phyloP scores from a whole-genome alignment of 75 land plant species.

The Pseudotsuga menziesii region DNA sequence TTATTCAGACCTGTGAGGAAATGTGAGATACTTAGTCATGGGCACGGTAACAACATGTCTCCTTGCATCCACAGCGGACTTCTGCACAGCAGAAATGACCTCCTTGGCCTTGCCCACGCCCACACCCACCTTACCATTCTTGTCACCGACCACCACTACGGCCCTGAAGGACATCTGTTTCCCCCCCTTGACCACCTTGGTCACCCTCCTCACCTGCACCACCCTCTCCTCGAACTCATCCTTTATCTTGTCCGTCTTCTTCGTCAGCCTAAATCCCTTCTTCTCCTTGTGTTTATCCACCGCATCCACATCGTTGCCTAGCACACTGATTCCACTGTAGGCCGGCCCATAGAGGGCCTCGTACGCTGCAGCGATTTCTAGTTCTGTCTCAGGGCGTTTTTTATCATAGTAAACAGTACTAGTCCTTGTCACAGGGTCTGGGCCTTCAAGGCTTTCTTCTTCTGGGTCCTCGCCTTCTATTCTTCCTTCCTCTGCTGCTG shows the following conservation, averaged over 20 bases:
- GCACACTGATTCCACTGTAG: slow-evolving; percentile 47
- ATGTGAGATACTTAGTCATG: slow-evolving; percentile 79
- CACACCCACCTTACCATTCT: slow-evolving; percentile 89
- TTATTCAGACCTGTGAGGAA: slow-evolving; percentile 80
- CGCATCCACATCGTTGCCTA: slow-evolving; percentile 43
- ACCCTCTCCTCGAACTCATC: slow-evolving; percentile 89
- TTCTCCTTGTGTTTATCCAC: slow-evolving; percentile 54
- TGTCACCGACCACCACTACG: slow-evolving; percentile 82
- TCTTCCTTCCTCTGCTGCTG: not conserved
- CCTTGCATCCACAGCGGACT: slow-evolving; percentile 68
- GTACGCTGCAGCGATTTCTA: slow-evolving; percentile 74
- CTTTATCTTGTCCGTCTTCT: slow-evolving; percentile 38
- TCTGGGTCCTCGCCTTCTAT: not conserved
- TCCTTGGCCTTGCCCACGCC: slow-evolving; percentile 94
- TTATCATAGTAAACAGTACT: slow-evolving; percentile 39
- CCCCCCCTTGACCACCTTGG: slow-evolving; percentile 98
- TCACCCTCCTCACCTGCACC: slow-evolving; percentile 94
- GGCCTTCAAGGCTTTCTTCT: not conserved
- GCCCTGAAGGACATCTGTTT: slow-evolving; percentile 88
- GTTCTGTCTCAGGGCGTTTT: slow-evolving; percentile 59
- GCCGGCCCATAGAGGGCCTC: slow-evolving; percentile 94
- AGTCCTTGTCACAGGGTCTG: not conserved
- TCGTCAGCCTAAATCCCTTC: slow-evolving; percentile 21
- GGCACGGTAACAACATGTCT: slow-evolving; percentile 77
- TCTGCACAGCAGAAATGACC: slow-evolving; percentile 81